Conservation (phyloP, 768 basidiomycete genomes). For the Boletellus sp. region DNA sequence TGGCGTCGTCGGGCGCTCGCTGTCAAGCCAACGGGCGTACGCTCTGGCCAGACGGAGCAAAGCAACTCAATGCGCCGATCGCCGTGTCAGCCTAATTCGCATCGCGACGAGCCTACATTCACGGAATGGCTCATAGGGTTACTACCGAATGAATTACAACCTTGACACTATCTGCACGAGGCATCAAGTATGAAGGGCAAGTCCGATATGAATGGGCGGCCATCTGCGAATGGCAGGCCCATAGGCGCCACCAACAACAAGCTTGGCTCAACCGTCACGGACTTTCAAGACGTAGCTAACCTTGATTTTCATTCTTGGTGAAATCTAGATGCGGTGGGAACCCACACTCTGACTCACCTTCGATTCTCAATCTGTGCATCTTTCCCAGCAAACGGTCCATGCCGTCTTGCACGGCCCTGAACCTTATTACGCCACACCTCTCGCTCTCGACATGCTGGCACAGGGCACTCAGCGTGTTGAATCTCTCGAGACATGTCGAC, state of each 20-base stretch:
- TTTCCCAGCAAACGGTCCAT: slow-evolving; percentile 35
- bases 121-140: too few species aligned
- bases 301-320: slow-evolving; percentile 14
- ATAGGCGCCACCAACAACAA: slow-evolving; percentile 17
- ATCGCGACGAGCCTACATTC: too few species aligned
- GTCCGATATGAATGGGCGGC: slow-evolving; percentile 19
- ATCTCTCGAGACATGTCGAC: slow-evolving; percentile 39
- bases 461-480: slow-evolving; percentile 53
- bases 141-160: not conserved
- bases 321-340: not conserved
- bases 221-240: slow-evolving; percentile 6
- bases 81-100: too few species aligned
- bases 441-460: slow-evolving; percentile 64
- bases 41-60: not conserved
- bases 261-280: slow-evolving; percentile 19
- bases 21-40: slow-evolving; percentile 17
- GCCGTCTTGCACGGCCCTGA: slow-evolving; percentile 37
- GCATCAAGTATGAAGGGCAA: slow-evolving; percentile 8
- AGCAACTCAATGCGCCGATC: not conserved
- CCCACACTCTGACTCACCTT: slow-evolving; percentile 7
- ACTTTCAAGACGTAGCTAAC: slow-evolving; percentile 21
- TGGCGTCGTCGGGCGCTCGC: not conserved
- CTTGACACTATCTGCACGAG: slow-evolving; percentile 8
- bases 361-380: slow-evolving; percentile 13
- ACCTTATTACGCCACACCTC: slow-evolving; percentile 51